Base-by-base conservation (phyloP, 2,329 filamentous ascomycete species). In the Pseudogymnoascus sp. region DNA sequence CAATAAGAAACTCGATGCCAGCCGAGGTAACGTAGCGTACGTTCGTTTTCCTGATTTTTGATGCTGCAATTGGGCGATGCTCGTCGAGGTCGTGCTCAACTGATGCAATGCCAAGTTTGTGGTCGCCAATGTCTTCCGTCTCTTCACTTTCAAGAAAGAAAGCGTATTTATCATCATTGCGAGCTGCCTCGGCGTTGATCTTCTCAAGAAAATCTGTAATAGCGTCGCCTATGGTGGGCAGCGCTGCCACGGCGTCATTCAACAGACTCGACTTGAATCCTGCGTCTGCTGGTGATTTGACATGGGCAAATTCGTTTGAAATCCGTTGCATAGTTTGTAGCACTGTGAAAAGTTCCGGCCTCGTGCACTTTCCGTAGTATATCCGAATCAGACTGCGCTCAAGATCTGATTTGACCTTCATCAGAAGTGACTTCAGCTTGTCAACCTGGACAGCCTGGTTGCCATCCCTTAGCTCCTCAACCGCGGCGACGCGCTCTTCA, bases 291-390 rank as follows among this genome's bases (percentile, higher is more conserved):
- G 87, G 77, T 0, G 79, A 77, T 62, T 86, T 87, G 64, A 91
- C 80, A 64, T 83, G 78, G 0, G 83, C 77, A 70, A 91, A 97
- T 68, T 94, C 88, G 61, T 82, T 85, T 0, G 90, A 83, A 50
- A 97, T 90, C 62, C 80, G 83, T 68, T 96, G 91, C 62, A 99
- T 78, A 0, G 89, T 89, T 72, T 97, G 92, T 1, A 99, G 79
- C 4, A 95, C 87, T 0, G 83, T 84, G 2, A 97, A 79, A 3
- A 99, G 83, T 73, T 99, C 94, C 0, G 92, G 88, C 0, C 94
- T 86, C 0, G 90, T 89, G 73, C 92, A 97, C 76, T 96, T 97
- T 58, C 92, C 91, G 74, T 99, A 99, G 77, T 97, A 99, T 62
- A 99, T 96, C 47, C 94, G 85, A 69, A 97, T 92, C 50, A 99